phyloP scores from a whole-genome alignment of 2,329 filamentous ascomycete genomes.

The Lasiodiplodia sp. region DNA sequence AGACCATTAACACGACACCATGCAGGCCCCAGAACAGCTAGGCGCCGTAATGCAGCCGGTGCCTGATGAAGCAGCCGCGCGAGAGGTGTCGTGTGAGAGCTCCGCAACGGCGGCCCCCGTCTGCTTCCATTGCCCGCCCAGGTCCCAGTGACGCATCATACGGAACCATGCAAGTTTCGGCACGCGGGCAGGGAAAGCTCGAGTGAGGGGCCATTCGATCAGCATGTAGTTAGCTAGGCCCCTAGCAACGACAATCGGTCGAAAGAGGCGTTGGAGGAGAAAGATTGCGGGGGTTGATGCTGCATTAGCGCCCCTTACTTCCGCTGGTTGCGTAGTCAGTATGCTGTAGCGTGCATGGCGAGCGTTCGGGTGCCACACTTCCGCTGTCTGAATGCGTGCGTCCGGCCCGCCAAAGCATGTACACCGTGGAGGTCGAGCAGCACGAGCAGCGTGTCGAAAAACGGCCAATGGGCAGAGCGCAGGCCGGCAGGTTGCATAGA shows the following conservation, averaged over 20 bases:
- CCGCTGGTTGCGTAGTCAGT: slow-evolving; percentile 20
- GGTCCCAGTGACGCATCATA: neutral
- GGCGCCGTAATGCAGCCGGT: slow-evolving; percentile 21
- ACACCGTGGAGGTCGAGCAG: neutral
- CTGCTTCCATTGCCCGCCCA: slow-evolving; percentile 12
- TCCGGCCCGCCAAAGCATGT: neutral
- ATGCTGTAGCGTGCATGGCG: slow-evolving; percentile 5
- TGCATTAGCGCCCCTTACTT: slow-evolving; percentile 26
- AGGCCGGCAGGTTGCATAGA: neutral
- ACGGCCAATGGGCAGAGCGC: neutral
- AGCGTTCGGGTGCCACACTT: neutral
- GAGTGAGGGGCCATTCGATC: neutral
- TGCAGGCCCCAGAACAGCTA: neutral
- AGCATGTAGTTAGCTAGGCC: neutral
- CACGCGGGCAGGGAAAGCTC: neutral
- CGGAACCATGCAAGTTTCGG: neutral
- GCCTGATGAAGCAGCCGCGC: slow-evolving; percentile 14
- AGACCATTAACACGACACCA: slow-evolving; percentile 10
- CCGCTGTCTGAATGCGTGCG: neutral
- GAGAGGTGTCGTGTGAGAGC: slow-evolving; percentile 21
- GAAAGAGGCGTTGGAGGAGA: neutral
- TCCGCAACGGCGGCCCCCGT: neutral
- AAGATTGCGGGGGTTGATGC: slow-evolving; percentile 7
- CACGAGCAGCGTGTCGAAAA: neutral
- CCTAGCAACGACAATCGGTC: neutral